phyloP scores from a whole-genome alignment of 2,329 filamentous ascomycete species.

The Alternaria arborescens region DNA sequence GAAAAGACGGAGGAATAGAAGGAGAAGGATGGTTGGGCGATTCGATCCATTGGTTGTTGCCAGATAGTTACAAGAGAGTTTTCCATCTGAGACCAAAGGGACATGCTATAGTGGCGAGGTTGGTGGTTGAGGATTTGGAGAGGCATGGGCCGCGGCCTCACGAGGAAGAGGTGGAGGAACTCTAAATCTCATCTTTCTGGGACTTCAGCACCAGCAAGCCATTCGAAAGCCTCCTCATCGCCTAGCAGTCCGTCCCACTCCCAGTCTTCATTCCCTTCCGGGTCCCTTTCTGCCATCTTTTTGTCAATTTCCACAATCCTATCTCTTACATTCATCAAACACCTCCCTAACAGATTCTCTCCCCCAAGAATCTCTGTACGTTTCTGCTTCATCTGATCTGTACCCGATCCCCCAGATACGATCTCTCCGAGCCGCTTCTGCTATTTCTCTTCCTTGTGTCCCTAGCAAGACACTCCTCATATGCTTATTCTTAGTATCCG shows the following conservation, averaged over 20 bases:
- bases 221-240: background rate
- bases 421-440: conserved; percentile 12
- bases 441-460: conserved; percentile 57
- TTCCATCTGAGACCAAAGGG: conserved; percentile 38
- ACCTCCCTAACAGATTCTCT: conserved; percentile 68
- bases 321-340: conserved; percentile 66
- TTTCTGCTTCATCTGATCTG: conserved; percentile 26
- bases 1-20: background rate
- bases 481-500: background rate
- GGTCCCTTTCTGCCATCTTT: background rate
- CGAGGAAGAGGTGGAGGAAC: background rate
- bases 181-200: background rate
- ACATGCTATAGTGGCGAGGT: conserved; percentile 33
- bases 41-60: conserved; percentile 40
- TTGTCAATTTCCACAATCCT: conserved; percentile 50
- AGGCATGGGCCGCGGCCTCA: background rate
- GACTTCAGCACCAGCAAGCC: background rate
- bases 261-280: background rate
- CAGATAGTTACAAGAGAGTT: conserved; percentile 42
- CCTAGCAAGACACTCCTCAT: conserved; percentile 45
- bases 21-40: conserved; percentile 8
- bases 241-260: background rate
- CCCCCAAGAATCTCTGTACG: conserved; percentile 65
- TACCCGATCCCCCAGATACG: conserved; percentile 26
- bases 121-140: background rate